These are phyloP conservation scores for Nakazawaea ishiwadae DNA, from an alignment of 805 yeast species.

Conservation along the genomic window DNA sequence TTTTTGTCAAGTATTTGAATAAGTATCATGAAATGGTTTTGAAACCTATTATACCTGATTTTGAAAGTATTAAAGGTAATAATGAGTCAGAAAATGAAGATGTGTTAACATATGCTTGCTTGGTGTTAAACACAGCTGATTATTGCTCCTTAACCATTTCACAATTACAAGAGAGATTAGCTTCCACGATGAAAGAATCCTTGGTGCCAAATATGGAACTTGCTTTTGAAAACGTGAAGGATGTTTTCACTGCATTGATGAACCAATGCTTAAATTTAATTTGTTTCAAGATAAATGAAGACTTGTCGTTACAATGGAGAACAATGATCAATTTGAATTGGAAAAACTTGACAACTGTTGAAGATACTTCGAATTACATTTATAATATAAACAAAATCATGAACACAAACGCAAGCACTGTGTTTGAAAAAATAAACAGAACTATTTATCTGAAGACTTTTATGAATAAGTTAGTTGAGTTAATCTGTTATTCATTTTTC, in stretches of 20 bases:
- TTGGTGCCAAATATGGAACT: conserved; percentile 35
- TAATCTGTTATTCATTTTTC: conserved; percentile 50
- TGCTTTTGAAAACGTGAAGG: conserved; percentile 51
- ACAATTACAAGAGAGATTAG: conserved; percentile 66
- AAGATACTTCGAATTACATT: conserved; percentile 70
- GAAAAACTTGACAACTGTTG: conserved; percentile 57
- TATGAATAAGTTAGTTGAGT: conserved; percentile 72
- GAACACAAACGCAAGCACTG: conserved; percentile 37
- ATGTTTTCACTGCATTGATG: conserved; percentile 52
- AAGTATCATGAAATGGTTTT: conserved; percentile 53
- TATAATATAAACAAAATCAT: conserved; percentile 48
- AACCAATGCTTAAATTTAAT: conserved; percentile 53
- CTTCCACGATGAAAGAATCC: conserved; percentile 31
- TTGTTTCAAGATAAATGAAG: conserved; percentile 52
- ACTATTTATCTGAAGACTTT: conserved; percentile 69
- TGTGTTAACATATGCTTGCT: conserved; percentile 60
- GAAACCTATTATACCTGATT: conserved; percentile 42
- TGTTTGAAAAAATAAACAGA: conserved; percentile 57
- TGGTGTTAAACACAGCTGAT: conserved; percentile 84
- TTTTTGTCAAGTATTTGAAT: conserved; percentile 63
- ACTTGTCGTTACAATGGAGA: conserved; percentile 71
- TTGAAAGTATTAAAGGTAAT: conserved; percentile 21
- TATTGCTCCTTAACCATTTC: conserved; percentile 75
- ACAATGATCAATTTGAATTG: conserved; percentile 78
- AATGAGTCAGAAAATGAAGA: conserved; percentile 42